phyloP scores from a whole-genome alignment of 148 eudicot species.

The Diospyros kaki region DNA sequence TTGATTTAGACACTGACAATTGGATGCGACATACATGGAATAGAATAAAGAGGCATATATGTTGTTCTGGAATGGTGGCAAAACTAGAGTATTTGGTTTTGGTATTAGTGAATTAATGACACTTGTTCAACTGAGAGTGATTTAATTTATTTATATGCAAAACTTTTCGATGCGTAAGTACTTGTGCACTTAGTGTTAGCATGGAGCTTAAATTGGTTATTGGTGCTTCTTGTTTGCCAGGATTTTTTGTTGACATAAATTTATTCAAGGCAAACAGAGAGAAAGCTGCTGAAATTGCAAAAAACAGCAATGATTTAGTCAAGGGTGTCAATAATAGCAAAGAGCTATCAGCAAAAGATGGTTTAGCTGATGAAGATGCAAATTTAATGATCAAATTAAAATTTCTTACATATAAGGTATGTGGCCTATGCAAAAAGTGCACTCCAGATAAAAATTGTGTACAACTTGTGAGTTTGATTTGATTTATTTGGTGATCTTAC shows the following conservation, averaged over 20 bases:
- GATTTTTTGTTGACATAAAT: conserved; percentile 89
- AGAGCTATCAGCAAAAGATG: conserved; percentile 34
- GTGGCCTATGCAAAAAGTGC: background rate
- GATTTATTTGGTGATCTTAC: background rate
- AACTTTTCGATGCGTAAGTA: background rate
- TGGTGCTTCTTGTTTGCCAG: conserved; percentile 36
- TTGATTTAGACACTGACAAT: background rate
- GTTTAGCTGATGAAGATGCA: conserved; percentile 91
- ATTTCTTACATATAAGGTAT: conserved; percentile 88
- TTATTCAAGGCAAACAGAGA: conserved; percentile 64
- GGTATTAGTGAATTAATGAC: background rate
- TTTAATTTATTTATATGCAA: background rate
- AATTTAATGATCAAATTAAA: conserved; percentile 94
- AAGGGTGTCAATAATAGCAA: conserved; percentile 23
- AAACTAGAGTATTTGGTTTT: background rate
- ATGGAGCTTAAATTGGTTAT: background rate
- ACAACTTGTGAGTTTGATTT: background rate
- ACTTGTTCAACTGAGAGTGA: background rate
- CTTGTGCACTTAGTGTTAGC: background rate
- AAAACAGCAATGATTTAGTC: conserved; percentile 17
- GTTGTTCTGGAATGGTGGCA: background rate
- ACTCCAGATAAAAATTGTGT: background rate
- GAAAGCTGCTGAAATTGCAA: conserved; percentile 31
- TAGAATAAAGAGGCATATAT: background rate
- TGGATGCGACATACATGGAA: background rate